phyloP scores from a whole-genome alignment of 2,329 filamentous ascomycete genomes.

The Exophiala alcalophila region DNA sequence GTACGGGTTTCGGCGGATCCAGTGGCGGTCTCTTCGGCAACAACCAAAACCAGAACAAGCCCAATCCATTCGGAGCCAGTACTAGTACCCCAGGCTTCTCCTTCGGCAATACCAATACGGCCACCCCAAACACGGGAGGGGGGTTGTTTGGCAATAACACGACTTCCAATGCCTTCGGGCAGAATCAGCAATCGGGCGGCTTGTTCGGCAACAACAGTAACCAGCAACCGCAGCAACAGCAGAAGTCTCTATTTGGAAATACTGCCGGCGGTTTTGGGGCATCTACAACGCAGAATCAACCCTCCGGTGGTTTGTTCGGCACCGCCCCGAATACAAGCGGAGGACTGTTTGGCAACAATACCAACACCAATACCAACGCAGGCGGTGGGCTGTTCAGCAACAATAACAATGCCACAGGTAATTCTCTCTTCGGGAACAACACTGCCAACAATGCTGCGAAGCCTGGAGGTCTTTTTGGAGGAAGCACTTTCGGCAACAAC shows the following conservation, averaged over 20 bases:
- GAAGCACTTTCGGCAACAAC: constrained; percentile 26
- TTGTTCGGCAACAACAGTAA: constrained; percentile 43
- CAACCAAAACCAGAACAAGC: constrained; percentile 42
- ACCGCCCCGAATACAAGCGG: constrained; percentile 32
- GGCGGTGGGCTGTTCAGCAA: constrained; percentile 49
- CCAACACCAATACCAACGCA: constrained; percentile 49
- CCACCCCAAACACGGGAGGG: constrained; percentile 31
- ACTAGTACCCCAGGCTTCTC: too few species aligned
- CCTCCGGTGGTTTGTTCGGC: constrained; percentile 49
- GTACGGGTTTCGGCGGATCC: constrained; percentile 45
- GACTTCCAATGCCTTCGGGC: constrained; percentile 22
- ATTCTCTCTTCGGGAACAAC: constrained; percentile 44
- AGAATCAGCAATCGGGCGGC: constrained; percentile 36
- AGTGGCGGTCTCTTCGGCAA: constrained; percentile 45
- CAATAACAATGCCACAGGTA: constrained; percentile 32
- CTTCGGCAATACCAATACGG: constrained; percentile 36
- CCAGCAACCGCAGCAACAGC: constrained; percentile 17
- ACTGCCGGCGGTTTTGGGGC: constrained; percentile 42
- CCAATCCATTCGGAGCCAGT: constrained; percentile 45
- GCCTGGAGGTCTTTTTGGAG: constrained; percentile 47
- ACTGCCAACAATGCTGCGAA: constrained; percentile 51
- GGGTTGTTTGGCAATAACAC: constrained; percentile 24
- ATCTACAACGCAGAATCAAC: constrained; percentile 40
- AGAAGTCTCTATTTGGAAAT: constrained; percentile 32
- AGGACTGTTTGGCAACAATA: constrained; percentile 45